A percentile compares a stretch with the other conserved stretches of the same genome.
These are phyloP conservation scores for Debaryomyces fabryi DNA, from an alignment of 1,139 yeast species.

Conservation along the genomic window DNA sequence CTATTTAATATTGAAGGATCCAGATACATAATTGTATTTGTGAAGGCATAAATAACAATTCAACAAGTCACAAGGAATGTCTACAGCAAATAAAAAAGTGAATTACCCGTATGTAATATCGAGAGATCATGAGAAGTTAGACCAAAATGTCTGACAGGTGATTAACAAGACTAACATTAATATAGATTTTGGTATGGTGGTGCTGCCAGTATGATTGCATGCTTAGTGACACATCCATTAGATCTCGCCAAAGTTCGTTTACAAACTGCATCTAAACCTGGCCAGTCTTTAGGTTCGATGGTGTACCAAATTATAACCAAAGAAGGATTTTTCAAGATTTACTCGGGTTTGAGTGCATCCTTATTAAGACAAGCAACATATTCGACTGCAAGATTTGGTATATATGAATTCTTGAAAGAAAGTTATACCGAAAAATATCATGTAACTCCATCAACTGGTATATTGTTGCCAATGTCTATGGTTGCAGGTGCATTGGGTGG, in stretches of 20 bases:
- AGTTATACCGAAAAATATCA: slow-evolving; percentile 39
- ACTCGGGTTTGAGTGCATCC: slow-evolving; percentile 82
- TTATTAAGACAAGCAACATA: slow-evolving; percentile 85
- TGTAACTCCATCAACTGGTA: slow-evolving; percentile 36
- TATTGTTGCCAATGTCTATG: slow-evolving; percentile 78
- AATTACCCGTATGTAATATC: slow-evolving; percentile 12
- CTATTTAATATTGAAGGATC: neutral
- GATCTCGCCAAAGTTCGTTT: slow-evolving; percentile 84
- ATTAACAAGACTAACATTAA: neutral
- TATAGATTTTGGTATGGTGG: slow-evolving; percentile 54
- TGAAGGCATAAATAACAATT: slow-evolving; percentile 43
- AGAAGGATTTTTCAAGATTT: slow-evolving; percentile 71
- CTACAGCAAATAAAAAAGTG: slow-evolving; percentile 31
- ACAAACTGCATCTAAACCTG: slow-evolving; percentile 70
- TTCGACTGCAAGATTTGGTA: slow-evolving; percentile 83
- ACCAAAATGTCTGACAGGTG: neutral
- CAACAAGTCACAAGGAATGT: slow-evolving; percentile 41
- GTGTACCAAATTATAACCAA: slow-evolving; percentile 57
- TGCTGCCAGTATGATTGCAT: slow-evolving; percentile 69
- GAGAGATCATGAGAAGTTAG: neutral
- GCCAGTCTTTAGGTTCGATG: slow-evolving; percentile 64
- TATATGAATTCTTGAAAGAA: slow-evolving; percentile 76
- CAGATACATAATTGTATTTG: slow-evolving; percentile 17
- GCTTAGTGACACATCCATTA: slow-evolving; percentile 68
- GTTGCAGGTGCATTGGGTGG: slow-evolving; percentile 84